These are phyloP conservation scores for Fusarium domesticum DNA, from an alignment of 2,329 filamentous ascomycete species.

Conservation along the genomic window DNA sequence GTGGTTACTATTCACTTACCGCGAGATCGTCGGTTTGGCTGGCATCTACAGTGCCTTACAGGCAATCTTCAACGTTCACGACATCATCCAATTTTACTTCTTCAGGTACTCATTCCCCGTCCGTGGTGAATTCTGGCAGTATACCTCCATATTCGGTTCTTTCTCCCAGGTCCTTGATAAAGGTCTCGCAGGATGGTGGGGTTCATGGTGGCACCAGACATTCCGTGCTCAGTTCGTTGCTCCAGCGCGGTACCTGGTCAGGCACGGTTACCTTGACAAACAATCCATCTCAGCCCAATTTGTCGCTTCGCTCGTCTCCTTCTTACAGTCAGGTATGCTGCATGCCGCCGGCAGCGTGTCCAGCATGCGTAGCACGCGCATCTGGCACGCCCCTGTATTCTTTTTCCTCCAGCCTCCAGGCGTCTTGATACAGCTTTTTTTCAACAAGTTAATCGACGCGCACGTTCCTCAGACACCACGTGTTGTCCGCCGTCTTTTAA, in stretches of 20 bases:
- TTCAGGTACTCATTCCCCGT: conserved; percentile 51
- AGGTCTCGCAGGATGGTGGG: conserved; percentile 81
- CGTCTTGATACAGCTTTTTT: conserved; percentile 54
- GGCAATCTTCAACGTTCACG: conserved; percentile 57
- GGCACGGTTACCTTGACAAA: conserved; percentile 38
- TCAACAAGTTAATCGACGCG: conserved; percentile 36
- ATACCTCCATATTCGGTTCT: conserved; percentile 55
- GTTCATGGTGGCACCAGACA: conserved; percentile 85
- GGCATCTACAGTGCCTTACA: conserved; percentile 60
- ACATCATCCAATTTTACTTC: conserved; percentile 53
- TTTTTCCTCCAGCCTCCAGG: conserved; percentile 70
- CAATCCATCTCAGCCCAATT: conserved; percentile 26
- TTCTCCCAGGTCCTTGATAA: conserved; percentile 56
- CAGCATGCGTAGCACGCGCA: conserved; percentile 50
- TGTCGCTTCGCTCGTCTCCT: conserved; percentile 42
- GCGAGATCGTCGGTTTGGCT: conserved; percentile 53
- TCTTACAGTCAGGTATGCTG: conserved; percentile 63
- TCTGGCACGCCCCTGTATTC: conserved; percentile 61
- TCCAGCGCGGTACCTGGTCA: conserved; percentile 50
- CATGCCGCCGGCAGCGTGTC: conserved; percentile 71
- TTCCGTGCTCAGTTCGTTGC: conserved; percentile 72
- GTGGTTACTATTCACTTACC: conserved; percentile 50
- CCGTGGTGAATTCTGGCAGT: conserved; percentile 50
- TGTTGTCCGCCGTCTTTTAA: conserved; percentile 49
- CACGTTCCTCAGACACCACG: conserved; percentile 43